These are phyloP conservation scores for Nannochloris sp. DNA, from an alignment of 139 green algal genomes.

Conservation along the genomic window DNA sequence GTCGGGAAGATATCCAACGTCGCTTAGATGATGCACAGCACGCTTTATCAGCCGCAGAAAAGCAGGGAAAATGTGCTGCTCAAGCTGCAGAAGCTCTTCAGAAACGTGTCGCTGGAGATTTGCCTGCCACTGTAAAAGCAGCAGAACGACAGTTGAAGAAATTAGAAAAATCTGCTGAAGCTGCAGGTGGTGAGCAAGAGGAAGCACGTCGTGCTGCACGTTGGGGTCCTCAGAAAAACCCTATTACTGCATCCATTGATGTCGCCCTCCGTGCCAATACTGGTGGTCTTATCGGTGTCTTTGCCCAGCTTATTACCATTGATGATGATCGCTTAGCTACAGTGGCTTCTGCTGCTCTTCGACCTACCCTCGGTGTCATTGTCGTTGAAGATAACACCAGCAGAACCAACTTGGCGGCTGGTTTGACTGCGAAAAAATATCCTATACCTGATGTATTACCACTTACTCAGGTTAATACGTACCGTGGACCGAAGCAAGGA, in stretches of 20 bases:
- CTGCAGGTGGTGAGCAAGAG: constrained; percentile 4
- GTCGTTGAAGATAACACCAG: constrained; percentile 5
- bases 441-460: constrained; percentile 15
- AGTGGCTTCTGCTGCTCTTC: constrained; percentile 29
- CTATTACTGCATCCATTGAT: constrained; percentile 8
- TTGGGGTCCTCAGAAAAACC: constrained; percentile 10
- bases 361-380: constrained; percentile 20
- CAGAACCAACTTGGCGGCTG: constrained; percentile 13
- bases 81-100: neutral
- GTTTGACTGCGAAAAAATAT: constrained; percentile 20
- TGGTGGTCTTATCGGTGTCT: constrained; percentile 42
- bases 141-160: constrained; percentile 4
- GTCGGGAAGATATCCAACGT: constrained; percentile 18
- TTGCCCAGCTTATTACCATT: constrained; percentile 56
- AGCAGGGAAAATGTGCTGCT: neutral
- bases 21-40: constrained; percentile 18
- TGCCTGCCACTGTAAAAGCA: constrained; percentile 12
- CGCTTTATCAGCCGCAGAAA: neutral
- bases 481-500: neutral
- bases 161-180: neutral
- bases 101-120: neutral
- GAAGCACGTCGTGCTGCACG: neutral
- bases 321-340: constrained; percentile 35
- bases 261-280: constrained; percentile 8
- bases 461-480: neutral